A percentile compares a stretch with the other conserved stretches of the same genome.
Conservation (phyloP, 768 basidiomycete genomes). For the Candolleomyces aberdarensis region DNA sequence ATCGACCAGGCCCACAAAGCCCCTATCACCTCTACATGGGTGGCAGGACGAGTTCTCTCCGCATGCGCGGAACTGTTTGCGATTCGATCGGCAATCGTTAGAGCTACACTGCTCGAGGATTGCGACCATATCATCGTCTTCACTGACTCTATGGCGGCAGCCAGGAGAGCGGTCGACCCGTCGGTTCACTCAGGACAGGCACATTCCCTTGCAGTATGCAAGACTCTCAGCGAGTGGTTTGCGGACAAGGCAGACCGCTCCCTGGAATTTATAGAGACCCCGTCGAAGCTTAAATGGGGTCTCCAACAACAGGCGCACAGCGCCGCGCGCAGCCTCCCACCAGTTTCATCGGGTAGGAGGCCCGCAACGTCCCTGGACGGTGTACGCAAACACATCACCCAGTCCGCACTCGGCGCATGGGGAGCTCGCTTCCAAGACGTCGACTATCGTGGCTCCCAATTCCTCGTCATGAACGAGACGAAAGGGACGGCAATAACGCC, state of each 20-base stretch:
- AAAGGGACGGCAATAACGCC: neutral
- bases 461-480: neutral
- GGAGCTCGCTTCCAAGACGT: neutral
- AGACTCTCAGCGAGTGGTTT: no score
- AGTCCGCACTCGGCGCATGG: neutral
- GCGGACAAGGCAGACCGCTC: neutral
- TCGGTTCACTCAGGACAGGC: neutral
- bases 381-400: neutral
- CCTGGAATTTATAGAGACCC: neutral
- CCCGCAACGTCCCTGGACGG: neutral
- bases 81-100: neutral
- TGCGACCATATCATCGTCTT: neutral
- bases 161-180: neutral
- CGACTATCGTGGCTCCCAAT: neutral
- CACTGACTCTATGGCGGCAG: neutral
- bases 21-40: no score
- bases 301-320: neutral
- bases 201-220: neutral
- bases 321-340: neutral
- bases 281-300: neutral
- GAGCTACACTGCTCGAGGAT: neutral
- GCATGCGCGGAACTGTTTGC: neutral
- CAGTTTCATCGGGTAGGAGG: neutral
- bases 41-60: no score
- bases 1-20: no score